Evolutionary conservation across 2,329 filamentous ascomycete species (phyloP).

Genomic region (Drechslerella dactyloides): DNA sequence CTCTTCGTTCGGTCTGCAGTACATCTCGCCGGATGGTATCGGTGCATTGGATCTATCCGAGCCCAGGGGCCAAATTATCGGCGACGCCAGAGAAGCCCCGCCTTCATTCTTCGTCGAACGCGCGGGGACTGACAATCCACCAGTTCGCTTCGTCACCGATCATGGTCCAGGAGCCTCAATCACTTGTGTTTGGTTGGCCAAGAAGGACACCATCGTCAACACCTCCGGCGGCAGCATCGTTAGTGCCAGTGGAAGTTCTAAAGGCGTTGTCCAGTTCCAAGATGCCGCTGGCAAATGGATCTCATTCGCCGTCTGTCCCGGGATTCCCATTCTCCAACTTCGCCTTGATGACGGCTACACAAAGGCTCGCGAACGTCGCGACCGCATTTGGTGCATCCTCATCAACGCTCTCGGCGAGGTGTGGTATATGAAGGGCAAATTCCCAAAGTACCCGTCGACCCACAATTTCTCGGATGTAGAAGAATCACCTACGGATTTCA

Average conservation of each 20-base stretch:
- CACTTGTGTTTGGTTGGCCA: slow-evolving; percentile 87
- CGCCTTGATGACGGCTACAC: slow-evolving; percentile 83
- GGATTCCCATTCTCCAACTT: slow-evolving; percentile 86
- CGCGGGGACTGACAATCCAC: slow-evolving; percentile 59
- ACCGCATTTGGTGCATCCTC: slow-evolving; percentile 87
- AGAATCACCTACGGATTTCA: slow-evolving; percentile 14
- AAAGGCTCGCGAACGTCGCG: slow-evolving; percentile 70
- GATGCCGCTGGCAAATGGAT: slow-evolving; percentile 40
- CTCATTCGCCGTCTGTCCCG: slow-evolving; percentile 65
- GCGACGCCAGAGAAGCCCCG: slow-evolving; percentile 78
- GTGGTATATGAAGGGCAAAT: slow-evolving; percentile 69
- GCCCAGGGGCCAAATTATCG: slow-evolving; percentile 57
- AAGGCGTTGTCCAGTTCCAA: slow-evolving; percentile 47
- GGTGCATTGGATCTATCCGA: slow-evolving; percentile 43
- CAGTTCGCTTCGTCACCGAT: slow-evolving; percentile 76
- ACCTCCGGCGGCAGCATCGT: slow-evolving; percentile 28
- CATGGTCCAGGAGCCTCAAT: slow-evolving; percentile 73
- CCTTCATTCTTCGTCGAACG: slow-evolving; percentile 68
- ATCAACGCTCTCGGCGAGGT: slow-evolving; percentile 92
- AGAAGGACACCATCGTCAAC: slow-evolving; percentile 58
- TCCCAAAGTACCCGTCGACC: slow-evolving; percentile 18
- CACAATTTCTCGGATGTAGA: not conserved
- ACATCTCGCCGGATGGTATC: slow-evolving; percentile 40
- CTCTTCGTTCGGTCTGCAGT: slow-evolving; percentile 43
- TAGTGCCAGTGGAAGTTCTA: slow-evolving; percentile 48